A percentile compares a stretch with the other conserved stretches of the same genome.
These are phyloP conservation scores for Hypericum androsaemum DNA, from an alignment of 345 rosid species.

Conservation along the genomic window DNA sequence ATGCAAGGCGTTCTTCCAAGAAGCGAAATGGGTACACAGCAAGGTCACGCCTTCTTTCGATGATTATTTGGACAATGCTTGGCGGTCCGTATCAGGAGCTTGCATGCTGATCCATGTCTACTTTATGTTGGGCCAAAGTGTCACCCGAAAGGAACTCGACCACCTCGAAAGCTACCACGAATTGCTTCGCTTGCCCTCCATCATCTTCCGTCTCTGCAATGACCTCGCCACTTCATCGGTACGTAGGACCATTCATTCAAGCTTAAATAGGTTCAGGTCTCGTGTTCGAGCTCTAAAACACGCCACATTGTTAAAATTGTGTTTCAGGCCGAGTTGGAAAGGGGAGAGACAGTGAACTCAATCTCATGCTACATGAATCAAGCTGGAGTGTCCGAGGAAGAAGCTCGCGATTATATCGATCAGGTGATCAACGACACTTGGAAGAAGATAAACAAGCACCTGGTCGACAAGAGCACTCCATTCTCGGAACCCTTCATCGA, in stretches of 20 bases:
- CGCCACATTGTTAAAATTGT: too few species aligned
- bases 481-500: neutral
- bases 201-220: slow-evolving; percentile 30
- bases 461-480: neutral
- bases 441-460: slow-evolving; percentile 2
- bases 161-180: slow-evolving; percentile 18
- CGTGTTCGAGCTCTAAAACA: too few species aligned
- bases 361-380: slow-evolving; percentile 6
- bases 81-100: slow-evolving; percentile 13
- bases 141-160: too few species aligned
- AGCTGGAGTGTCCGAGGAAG: neutral
- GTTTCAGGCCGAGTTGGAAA: neutral
- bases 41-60: slow-evolving; percentile 1
- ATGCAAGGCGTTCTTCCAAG: slow-evolving; percentile 14
- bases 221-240: slow-evolving; percentile 39
- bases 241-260: neutral
- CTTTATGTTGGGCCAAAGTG: neutral
- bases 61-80: slow-evolving; percentile 20
- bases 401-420: neutral
- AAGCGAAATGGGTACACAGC: slow-evolving; percentile 18
- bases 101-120: slow-evolving; percentile 2
- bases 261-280: too few species aligned
- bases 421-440: neutral
- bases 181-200: slow-evolving; percentile 24
- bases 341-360: slow-evolving; percentile 1